These are phyloP conservation scores for Ophiocordyceps camponoti-floridani DNA, from an alignment of 2,329 filamentous ascomycete genomes.

Conservation along the genomic window DNA sequence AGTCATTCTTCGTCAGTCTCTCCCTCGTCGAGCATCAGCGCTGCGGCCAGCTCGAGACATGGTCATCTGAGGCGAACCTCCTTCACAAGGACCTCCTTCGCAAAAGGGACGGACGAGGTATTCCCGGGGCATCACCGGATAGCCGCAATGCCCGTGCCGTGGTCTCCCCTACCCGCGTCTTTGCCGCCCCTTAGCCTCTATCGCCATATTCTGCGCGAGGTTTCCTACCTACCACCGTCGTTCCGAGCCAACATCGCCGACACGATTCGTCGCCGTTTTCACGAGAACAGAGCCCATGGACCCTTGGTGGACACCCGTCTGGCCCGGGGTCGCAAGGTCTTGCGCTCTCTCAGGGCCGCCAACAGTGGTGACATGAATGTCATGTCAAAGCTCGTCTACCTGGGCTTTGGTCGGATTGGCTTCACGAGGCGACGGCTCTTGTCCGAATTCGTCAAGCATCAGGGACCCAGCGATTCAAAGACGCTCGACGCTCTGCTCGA, in stretches of 20 bases:
- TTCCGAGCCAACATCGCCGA: slow-evolving; percentile 25
- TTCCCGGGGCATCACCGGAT: not conserved
- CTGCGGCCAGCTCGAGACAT: not conserved
- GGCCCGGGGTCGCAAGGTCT: slow-evolving; percentile 20
- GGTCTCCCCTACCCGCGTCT: slow-evolving; percentile 7
- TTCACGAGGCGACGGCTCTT: slow-evolving; percentile 30
- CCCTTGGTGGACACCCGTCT: slow-evolving; percentile 13
- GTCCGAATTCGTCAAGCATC: slow-evolving; percentile 15
- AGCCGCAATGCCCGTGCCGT: slow-evolving; percentile 12
- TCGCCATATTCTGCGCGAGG: slow-evolving; percentile 41
- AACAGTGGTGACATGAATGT: slow-evolving; percentile 28
- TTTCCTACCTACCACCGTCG: slow-evolving; percentile 37
- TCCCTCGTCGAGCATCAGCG: not conserved
- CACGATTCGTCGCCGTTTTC: slow-evolving; percentile 28
- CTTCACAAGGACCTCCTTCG: too few species aligned
- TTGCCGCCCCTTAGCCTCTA: slow-evolving; percentile 24
- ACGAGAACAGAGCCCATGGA: slow-evolving; percentile 15
- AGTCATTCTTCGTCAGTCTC: not conserved
- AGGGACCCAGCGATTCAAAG: slow-evolving; percentile 20
- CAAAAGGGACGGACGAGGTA: too few species aligned
- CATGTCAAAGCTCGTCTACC: slow-evolving; percentile 27
- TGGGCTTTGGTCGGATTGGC: slow-evolving; percentile 35
- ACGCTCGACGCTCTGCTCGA: slow-evolving; percentile 15
- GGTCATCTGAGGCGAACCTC: not conserved
- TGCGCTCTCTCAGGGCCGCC: slow-evolving; percentile 32